phyloP scores from a whole-genome alignment of 2,329 filamentous ascomycete genomes.

The Aspergillus pseudoglaucus region DNA sequence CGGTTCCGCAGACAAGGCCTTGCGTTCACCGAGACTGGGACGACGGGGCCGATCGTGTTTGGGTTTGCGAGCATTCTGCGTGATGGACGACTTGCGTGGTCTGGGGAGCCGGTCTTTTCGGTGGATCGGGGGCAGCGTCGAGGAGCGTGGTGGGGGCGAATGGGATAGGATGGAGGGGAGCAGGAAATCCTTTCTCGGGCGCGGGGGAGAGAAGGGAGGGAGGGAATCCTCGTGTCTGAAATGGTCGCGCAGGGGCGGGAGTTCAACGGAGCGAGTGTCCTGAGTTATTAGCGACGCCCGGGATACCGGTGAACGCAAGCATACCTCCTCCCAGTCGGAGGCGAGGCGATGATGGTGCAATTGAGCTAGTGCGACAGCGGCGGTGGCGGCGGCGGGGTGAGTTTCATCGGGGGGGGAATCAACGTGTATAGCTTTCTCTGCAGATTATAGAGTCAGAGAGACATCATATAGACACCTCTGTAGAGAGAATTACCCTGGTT shows the following conservation, averaged over 20 bases:
- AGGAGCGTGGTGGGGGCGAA: slow-evolving; percentile 80
- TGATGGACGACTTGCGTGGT: slow-evolving; percentile 78
- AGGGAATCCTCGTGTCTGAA: slow-evolving; percentile 67
- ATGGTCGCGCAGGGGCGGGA: slow-evolving; percentile 62
- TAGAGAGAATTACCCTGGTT: neutral
- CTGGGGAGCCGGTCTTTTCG: slow-evolving; percentile 64
- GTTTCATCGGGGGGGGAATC: slow-evolving; percentile 67
- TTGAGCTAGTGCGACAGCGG: slow-evolving; percentile 80
- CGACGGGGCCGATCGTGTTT: slow-evolving; percentile 76
- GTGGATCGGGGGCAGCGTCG: slow-evolving; percentile 78
- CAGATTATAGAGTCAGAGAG: slow-evolving; percentile 19
- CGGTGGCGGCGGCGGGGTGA: slow-evolving; percentile 63
- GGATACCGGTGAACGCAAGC: neutral
- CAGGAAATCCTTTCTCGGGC: slow-evolving; percentile 57
- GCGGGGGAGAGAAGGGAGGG: slow-evolving; percentile 53
- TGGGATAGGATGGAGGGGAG: slow-evolving; percentile 72
- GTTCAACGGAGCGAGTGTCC: slow-evolving; percentile 52
- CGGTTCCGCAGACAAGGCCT: slow-evolving; percentile 81
- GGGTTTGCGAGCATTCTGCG: slow-evolving; percentile 66
- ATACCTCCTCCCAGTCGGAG: slow-evolving; percentile 58
- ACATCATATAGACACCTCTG: no score
- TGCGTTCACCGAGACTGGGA: slow-evolving; percentile 67
- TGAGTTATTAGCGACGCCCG: neutral
- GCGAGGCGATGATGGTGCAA: slow-evolving; percentile 72
- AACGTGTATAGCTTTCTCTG: slow-evolving; percentile 61